Conservation (phyloP, 78 protist genomes). For the Pelomyxa schiedti region DNA sequence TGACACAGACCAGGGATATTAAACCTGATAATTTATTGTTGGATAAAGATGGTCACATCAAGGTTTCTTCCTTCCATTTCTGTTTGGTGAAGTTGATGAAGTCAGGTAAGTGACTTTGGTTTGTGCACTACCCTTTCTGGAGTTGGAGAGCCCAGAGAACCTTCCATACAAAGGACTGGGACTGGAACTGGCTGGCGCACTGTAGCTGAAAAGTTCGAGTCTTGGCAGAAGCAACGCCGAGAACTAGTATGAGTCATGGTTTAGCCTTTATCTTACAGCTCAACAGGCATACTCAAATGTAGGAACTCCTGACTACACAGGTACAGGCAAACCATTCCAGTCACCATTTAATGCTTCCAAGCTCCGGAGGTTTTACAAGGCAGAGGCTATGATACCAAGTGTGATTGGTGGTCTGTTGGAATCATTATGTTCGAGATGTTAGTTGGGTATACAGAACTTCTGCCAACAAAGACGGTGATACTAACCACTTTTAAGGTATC, state of each 20-base stretch:
- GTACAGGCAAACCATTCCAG: no score
- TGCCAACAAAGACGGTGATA: no score
- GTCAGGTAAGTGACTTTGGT: conserved; percentile 84
- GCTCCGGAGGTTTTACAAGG: conserved; percentile 82
- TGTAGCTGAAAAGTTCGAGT: conserved; percentile 36
- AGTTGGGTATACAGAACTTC: conserved; percentile 10
- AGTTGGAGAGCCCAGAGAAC: no score
- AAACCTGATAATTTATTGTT: conserved; percentile 48
- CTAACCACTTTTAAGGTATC: conserved; percentile 55
- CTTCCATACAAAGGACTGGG: no score
- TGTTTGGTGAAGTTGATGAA: conserved; percentile 35
- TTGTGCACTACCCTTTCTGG: conserved; percentile 56
- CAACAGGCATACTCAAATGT: conserved; percentile 57
- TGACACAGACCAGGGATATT: conserved; percentile 22
- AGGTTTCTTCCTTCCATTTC: conserved; percentile 32
- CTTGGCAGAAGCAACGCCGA: conserved; percentile 54
- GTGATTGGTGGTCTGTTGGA: conserved; percentile 89
- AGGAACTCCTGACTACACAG: conserved; percentile 82
- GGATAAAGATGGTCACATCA: conserved; percentile 39
- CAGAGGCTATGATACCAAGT: conserved; percentile 69
- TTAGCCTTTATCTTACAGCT: background rate
- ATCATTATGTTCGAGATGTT: conserved; percentile 73
- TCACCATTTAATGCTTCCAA: no score
- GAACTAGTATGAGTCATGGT: conserved; percentile 2
- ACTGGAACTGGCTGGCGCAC: no score